These are phyloP conservation scores for Picochlorum sp. DNA, from an alignment of 139 green algal genomes.

Conservation along the genomic window DNA sequence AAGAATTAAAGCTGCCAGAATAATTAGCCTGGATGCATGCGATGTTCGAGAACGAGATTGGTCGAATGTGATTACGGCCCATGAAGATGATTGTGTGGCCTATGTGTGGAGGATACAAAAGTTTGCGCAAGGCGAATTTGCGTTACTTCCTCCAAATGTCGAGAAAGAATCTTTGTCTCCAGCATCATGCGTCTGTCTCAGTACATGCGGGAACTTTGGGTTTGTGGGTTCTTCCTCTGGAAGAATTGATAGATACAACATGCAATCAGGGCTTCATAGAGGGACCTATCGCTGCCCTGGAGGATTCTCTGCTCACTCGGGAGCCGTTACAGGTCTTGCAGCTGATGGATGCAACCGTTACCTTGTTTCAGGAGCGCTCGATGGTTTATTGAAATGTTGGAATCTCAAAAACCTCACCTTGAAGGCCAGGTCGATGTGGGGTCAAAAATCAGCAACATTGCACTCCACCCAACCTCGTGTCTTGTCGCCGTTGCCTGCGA, in stretches of 20 bases:
- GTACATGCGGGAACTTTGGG: conserved; percentile 91
- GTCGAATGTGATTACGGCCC: conserved; percentile 88
- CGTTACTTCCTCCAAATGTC: conserved; percentile 42
- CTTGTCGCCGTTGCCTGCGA: conserved; percentile 49
- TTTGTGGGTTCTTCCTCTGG: conserved; percentile 73
- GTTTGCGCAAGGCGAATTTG: conserved; percentile 60
- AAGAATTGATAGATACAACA: conserved; percentile 89
- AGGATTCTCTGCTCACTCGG: conserved; percentile 22
- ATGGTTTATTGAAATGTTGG: conserved; percentile 69
- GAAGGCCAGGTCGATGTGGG: conserved; percentile 25
- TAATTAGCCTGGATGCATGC: conserved; percentile 59
- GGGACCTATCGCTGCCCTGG: conserved; percentile 38
- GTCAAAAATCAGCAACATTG: conserved; percentile 27
- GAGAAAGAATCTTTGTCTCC: background rate
- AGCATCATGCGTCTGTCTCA: conserved; percentile 34
- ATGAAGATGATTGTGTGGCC: conserved; percentile 70
- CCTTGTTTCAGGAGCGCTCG: conserved; percentile 53
- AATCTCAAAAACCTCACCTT: conserved; percentile 59
- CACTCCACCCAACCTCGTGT: conserved; percentile 25
- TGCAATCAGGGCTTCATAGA: conserved; percentile 83
- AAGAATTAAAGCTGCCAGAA: conserved; percentile 79
- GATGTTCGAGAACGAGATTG: conserved; percentile 91
- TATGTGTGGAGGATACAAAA: conserved; percentile 88
- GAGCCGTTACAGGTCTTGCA: conserved; percentile 46
- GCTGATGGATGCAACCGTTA: conserved; percentile 60